Conservation (phyloP, 1,284 basidiomycete species). For the Leccinum solheimii region DNA sequence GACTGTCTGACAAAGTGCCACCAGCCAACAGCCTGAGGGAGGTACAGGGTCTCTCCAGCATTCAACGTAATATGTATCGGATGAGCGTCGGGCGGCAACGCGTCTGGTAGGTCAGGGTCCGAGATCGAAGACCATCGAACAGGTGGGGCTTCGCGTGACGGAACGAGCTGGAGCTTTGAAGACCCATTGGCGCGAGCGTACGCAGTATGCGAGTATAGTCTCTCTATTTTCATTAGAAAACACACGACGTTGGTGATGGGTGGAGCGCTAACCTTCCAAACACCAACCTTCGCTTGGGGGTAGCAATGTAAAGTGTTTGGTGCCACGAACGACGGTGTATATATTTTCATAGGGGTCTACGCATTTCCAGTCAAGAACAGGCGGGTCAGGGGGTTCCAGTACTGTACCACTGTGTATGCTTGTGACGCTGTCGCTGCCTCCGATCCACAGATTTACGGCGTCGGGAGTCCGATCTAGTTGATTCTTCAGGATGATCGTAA, state of each 20-base stretch:
- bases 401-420: slow-evolving; percentile 79
- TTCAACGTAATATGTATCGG: slow-evolving; percentile 66
- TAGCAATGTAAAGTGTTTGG: slow-evolving; percentile 82
- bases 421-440: slow-evolving; percentile 72
- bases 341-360: slow-evolving; percentile 91
- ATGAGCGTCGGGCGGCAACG: slow-evolving; percentile 52
- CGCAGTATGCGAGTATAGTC: slow-evolving; percentile 66
- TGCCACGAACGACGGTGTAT: slow-evolving; percentile 81
- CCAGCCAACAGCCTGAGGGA: slow-evolving; percentile 90
- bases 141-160: slow-evolving; percentile 42
- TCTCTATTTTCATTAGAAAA: slow-evolving; percentile 46
- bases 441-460: slow-evolving; percentile 92
- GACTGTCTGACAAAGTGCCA: slow-evolving; percentile 84
- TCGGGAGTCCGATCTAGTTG: slow-evolving; percentile 66
- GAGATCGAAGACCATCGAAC: slow-evolving; percentile 76
- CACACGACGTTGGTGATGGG: background rate
- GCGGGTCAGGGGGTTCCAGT: background rate
- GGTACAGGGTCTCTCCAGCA: slow-evolving; percentile 81
- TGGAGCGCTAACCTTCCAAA: slow-evolving; percentile 59
- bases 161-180: slow-evolving; percentile 44
- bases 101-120: slow-evolving; percentile 50
- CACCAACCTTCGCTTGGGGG: slow-evolving; percentile 87
- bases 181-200: slow-evolving; percentile 48
- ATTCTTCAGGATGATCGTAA: slow-evolving; percentile 1
- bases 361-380: slow-evolving; percentile 9